phyloP scores from a whole-genome alignment of 495 filamentous ascomycete species.

The Immersiella caudata region DNA sequence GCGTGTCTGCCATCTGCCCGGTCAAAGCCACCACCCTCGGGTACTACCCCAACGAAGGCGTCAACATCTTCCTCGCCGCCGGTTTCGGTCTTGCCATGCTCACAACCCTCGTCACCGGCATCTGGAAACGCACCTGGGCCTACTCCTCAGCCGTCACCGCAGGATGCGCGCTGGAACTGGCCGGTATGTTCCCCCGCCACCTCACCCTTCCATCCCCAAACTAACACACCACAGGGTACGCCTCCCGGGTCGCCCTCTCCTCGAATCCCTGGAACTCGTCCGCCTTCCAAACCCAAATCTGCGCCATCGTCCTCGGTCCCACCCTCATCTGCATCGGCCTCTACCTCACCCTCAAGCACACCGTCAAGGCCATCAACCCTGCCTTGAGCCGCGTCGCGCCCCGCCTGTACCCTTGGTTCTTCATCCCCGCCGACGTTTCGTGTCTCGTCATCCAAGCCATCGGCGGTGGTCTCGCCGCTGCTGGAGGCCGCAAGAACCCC shows the following conservation, averaged over 20 bases:
- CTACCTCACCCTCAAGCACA: slow-evolving; percentile 68
- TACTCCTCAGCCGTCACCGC: slow-evolving; percentile 55
- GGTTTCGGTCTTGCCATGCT: slow-evolving; percentile 57
- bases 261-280: slow-evolving; percentile 59
- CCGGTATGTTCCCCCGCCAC: slow-evolving; percentile 33
- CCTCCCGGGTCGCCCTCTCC: slow-evolving; percentile 62
- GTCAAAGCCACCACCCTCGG: slow-evolving; percentile 66
- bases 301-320: slow-evolving; percentile 66
- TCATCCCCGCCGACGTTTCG: slow-evolving; percentile 68
- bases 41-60: slow-evolving; percentile 66
- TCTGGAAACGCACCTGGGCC: slow-evolving; percentile 68
- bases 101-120: slow-evolving; percentile 51
- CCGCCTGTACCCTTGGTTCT: slow-evolving; percentile 61
- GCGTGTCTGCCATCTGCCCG: slow-evolving; percentile 54
- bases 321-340: slow-evolving; percentile 67
- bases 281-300: slow-evolving; percentile 70
- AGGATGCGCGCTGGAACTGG: slow-evolving; percentile 48
- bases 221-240: slow-evolving; percentile 51
- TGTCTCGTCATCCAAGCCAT: slow-evolving; percentile 67
- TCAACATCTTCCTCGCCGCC: slow-evolving; percentile 62
- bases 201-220: not conserved
- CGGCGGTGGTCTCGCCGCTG: slow-evolving; percentile 64
- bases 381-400: slow-evolving; percentile 59
- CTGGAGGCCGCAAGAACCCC: slow-evolving; percentile 44
- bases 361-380: slow-evolving; percentile 56